A percentile compares a stretch with the other conserved stretches of the same genome.
These are phyloP conservation scores for Arthrobotrys sinensis DNA, from an alignment of 2,329 filamentous ascomycete species.

Conservation along the genomic window DNA sequence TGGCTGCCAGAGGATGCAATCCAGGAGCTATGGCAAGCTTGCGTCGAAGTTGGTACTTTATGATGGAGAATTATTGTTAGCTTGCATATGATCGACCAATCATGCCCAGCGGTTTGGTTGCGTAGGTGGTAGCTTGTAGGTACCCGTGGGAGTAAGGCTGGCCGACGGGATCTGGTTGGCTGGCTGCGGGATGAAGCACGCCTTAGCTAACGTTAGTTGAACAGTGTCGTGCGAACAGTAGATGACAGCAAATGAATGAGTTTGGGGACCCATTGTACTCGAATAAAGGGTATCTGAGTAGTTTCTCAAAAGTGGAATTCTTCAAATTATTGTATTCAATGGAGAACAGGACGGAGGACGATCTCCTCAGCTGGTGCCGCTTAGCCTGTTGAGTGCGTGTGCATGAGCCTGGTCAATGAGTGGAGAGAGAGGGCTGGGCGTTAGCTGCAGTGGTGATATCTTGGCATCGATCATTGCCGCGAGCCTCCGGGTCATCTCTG, in stretches of 20 bases:
- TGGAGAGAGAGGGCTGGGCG: conserved; percentile 19
- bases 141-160: conserved; percentile 33
- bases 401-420: conserved; percentile 32
- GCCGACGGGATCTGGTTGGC: conserved; percentile 34
- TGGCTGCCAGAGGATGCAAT: conserved; percentile 28
- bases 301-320: not conserved
- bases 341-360: not conserved
- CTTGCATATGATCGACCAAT: conserved; percentile 43
- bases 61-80: conserved; percentile 26
- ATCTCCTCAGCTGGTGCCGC: conserved; percentile 31
- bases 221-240: conserved; percentile 22
- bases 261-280: conserved; percentile 10
- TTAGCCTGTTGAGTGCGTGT: conserved; percentile 37
- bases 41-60: conserved; percentile 10
- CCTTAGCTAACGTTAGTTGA: conserved; percentile 23
- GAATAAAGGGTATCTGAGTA: conserved; percentile 18
- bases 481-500: conserved; percentile 51
- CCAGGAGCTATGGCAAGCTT: conserved; percentile 18
- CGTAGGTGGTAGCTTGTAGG: conserved; percentile 30
- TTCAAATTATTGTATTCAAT: conserved; percentile 6
- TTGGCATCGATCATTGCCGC: conserved; percentile 59
- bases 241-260: not conserved
- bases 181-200: conserved; percentile 25
- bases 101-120: conserved; percentile 12
- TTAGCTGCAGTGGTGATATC: conserved; percentile 37